Percentiles rank a stretch among this genome's conserved stretches.
Conservation (phyloP, 2,329 filamentous ascomycete species). For the Rhinocladiella mackenziei region DNA sequence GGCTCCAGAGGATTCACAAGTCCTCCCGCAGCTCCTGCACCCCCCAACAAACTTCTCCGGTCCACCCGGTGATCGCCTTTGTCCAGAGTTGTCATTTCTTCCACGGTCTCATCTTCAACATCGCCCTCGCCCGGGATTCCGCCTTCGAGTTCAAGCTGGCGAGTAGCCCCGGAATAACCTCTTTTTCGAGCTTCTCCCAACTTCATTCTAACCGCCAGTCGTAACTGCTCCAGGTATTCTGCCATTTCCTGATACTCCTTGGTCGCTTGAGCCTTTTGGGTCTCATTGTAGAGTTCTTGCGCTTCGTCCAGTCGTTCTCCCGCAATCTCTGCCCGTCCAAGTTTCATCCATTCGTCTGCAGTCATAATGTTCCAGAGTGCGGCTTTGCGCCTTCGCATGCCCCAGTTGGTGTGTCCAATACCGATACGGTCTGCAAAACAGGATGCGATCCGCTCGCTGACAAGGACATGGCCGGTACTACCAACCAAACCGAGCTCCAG, state of each 20-base stretch:
- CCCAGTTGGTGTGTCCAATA: slow-evolving; percentile 62
- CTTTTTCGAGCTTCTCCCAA: slow-evolving; percentile 36
- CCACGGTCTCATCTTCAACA: slow-evolving; percentile 27
- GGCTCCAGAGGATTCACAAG: slow-evolving; percentile 44
- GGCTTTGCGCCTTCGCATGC: slow-evolving; percentile 73
- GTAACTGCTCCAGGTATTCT: slow-evolving; percentile 42
- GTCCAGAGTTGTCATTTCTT: slow-evolving; percentile 26
- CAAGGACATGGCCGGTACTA: slow-evolving; percentile 68
- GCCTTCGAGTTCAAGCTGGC: slow-evolving; percentile 18
- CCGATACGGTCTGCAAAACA: slow-evolving; percentile 75
- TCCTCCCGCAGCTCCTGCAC: slow-evolving; percentile 20
- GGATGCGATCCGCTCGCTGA: slow-evolving; percentile 79
- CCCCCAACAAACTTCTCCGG: slow-evolving; percentile 23
- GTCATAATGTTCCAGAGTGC: slow-evolving; percentile 84
- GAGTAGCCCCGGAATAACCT: slow-evolving; percentile 25
- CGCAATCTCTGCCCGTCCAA: slow-evolving; percentile 73
- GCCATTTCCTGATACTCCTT: slow-evolving; percentile 53
- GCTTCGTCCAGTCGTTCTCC: slow-evolving; percentile 73
- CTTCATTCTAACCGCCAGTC: slow-evolving; percentile 44
- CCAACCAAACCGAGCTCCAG: slow-evolving; percentile 70
- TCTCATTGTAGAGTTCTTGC: slow-evolving; percentile 48
- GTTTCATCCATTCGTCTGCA: slow-evolving; percentile 75
- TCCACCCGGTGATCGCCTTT: slow-evolving; percentile 20
- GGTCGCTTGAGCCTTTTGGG: slow-evolving; percentile 38
- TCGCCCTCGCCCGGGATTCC: slow-evolving; percentile 44